Evolutionary conservation across 345 rosid species (phyloP), one percentile per base, ranked within the genome.

Genomic region (Laguncularia racemosa): DNA sequence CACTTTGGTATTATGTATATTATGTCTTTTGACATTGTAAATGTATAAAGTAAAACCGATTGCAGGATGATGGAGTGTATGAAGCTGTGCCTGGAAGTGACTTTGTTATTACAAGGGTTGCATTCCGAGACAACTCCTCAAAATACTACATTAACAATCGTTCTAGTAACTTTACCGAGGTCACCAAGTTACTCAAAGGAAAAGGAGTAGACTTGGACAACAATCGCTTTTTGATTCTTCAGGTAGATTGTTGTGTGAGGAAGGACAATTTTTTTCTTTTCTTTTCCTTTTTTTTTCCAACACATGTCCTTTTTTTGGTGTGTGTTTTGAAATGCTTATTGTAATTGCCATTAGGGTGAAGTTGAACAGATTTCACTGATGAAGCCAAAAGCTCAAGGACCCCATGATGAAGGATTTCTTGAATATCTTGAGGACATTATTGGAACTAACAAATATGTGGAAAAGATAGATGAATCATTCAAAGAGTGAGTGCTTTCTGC

Each of bases 161-260:
- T 49, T 50, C 64, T 14, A 93, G 99, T 64, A 93, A 89, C 78
- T 93, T 93, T 63, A 89, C 99, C 14, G 99, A 89, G 69, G 99
- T 93, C 63, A 87, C 99, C 50, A 85, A 78, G 69, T 85, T 80
- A 28, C 46, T 93, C 72, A 93, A 85, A 73, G 95, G 85, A 69
- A 93, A 93, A 79, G 99, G 99, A 50, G 88, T 93, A 23, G 99
- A 93, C 79, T 81, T 93, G 52, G 97, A 93, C 81, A 93, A 93
- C 70, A 93, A 93, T 54, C 96, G 96, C n/a, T 93, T 93, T 77
- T 73, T 93, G 76, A 93, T 89, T 73, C 97, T 89, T 72, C 99
- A 93, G 96, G 99, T 93, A 62, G 48, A 23, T 16, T 23, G 11
- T 13, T 57, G 65, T 49, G 48, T 54, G 43, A 17, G 12, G 20